Evolutionary conservation across 2,329 filamentous ascomycete genomes (phyloP), one percentile per base, ranked within the genome.

Genomic region (Dryadomyces quercivorus): DNA sequence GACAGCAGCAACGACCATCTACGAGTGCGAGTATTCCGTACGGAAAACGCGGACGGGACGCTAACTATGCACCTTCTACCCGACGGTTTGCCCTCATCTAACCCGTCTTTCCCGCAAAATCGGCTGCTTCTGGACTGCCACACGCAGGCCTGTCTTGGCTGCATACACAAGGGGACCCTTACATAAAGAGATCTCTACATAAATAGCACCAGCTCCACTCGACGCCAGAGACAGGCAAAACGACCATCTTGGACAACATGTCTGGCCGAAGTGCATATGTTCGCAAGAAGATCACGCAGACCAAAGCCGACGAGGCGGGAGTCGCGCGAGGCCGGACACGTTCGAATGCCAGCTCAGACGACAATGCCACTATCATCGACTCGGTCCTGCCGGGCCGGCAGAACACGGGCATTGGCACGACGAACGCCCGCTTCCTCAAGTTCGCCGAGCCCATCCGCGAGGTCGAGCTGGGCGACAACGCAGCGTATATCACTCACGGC

Each of bases 261-360:
- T 81, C 78, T 7, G 77, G 76, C 57, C 70, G 78, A 54, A 80
- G 77, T 65, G 78, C 77, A 36, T 72, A 77, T 60, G 77, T 78
- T 63, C 75, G 78, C 61, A 80, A 80, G 64, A 80, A 78, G 68
- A 78, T 76, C 59, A 76, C 73, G 0, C 74, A 80, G 55, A 68
- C 71, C 26, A 74, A 71, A 53, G 59, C 64, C 3, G 66, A 61
- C 8, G 50, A 31, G 22, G 36, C 36, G 12, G 10, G 26, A 38
- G 40, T 69, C 58, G 2, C 51, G 1, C 63, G 66, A 51, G 62
- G 61, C 38, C 66, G 70, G 9, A 64, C 69, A 18, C 67, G 68
- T 54, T 72, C 73, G 2, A 60, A 63, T 20, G 62, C 66, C 15
- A 70, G 68, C 45, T 69, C 68, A 3, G 70, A 72, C 31, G 65